Evolutionary conservation across 2,329 filamentous ascomycete genomes (phyloP).

Genomic region (Nemania serpens): DNA sequence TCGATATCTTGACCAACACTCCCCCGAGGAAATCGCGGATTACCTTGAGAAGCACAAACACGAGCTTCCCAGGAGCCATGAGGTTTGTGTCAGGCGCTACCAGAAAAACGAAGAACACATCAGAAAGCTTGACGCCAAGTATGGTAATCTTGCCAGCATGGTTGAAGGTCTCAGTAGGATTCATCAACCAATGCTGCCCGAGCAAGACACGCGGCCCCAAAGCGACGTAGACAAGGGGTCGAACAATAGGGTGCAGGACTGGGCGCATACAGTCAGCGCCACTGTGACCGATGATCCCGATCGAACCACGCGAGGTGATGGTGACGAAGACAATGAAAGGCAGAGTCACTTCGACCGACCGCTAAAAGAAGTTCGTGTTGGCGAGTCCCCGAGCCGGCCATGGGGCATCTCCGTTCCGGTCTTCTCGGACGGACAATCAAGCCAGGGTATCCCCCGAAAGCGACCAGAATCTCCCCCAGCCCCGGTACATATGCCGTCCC

Average conservation of each 20-base stretch:
- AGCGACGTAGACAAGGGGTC: conserved; percentile 57
- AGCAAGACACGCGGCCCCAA: conserved; percentile 52
- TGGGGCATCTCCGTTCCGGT: conserved; percentile 39
- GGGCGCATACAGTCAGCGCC: conserved; percentile 77
- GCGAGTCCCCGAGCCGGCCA: conserved; percentile 88
- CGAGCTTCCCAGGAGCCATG: conserved; percentile 89
- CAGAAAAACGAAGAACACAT: conserved; percentile 86
- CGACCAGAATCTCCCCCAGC: conserved; percentile 61
- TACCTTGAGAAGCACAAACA: conserved; percentile 97
- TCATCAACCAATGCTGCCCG: conserved; percentile 83
- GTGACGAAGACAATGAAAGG: conserved; percentile 60
- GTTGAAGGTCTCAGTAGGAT: conserved; percentile 87
- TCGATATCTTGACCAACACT: conserved; percentile 88
- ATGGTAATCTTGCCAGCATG: conserved; percentile 91
- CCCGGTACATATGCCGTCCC: conserved; percentile 55
- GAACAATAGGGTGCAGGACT: conserved; percentile 78
- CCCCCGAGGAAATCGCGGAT: conserved; percentile 87
- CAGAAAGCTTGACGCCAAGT: conserved; percentile 89
- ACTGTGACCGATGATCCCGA: conserved; percentile 45
- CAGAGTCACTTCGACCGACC: conserved; percentile 80
- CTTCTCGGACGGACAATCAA: conserved; percentile 46
- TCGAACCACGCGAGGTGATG: conserved; percentile 47
- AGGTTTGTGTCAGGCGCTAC: conserved; percentile 88
- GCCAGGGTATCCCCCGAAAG: conserved; percentile 43
- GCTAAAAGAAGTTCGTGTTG: conserved; percentile 86